These are phyloP conservation scores for Aspergillus olivimuriae DNA, from an alignment of 495 filamentous ascomycete species.

Conservation along the genomic window DNA sequence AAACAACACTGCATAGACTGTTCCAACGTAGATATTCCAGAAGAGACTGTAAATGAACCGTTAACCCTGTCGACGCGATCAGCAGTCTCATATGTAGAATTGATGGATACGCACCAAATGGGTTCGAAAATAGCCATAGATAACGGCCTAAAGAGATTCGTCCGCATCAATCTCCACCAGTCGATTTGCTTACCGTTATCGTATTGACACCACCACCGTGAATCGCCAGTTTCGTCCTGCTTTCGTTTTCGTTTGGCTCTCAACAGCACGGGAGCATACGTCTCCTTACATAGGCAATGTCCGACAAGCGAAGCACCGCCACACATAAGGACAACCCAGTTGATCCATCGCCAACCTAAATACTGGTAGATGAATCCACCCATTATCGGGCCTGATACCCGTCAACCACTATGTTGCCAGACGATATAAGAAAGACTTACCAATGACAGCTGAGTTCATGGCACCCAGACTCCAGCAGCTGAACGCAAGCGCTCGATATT, in stretches of 20 bases:
- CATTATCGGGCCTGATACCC: conserved; percentile 48
- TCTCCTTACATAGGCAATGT: conserved; percentile 54
- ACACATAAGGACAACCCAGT: conserved; percentile 70
- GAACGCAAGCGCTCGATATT: conserved; percentile 60
- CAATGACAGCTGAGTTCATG: conserved; percentile 51
- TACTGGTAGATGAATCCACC: conserved; percentile 67
- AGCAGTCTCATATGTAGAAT: no score
- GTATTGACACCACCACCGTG: conserved; percentile 58
- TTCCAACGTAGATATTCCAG: conserved; percentile 61
- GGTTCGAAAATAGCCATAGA: conserved; percentile 64
- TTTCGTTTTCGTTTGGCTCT: conserved; percentile 46
- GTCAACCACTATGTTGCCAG: conserved; percentile 23
- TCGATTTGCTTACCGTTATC: conserved; percentile 45
- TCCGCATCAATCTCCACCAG: conserved; percentile 31
- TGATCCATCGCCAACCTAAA: conserved; percentile 75
- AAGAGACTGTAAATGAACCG: conserved; percentile 62
- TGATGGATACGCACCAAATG: no score
- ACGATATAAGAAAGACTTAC: conserved; percentile 7
- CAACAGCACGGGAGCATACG: conserved; percentile 62
- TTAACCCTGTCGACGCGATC: no score
- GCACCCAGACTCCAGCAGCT: conserved; percentile 64
- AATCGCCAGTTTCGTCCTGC: conserved; percentile 58
- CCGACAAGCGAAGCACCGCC: conserved; percentile 44
- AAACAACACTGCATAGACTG: conserved; percentile 64
- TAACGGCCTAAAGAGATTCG: conserved; percentile 61